A percentile compares a stretch with the other conserved stretches of the same genome.
These are phyloP conservation scores for Xylariomycetidae sp. DNA, from an alignment of 2,329 filamentous ascomycete genomes.

Conservation along the genomic window DNA sequence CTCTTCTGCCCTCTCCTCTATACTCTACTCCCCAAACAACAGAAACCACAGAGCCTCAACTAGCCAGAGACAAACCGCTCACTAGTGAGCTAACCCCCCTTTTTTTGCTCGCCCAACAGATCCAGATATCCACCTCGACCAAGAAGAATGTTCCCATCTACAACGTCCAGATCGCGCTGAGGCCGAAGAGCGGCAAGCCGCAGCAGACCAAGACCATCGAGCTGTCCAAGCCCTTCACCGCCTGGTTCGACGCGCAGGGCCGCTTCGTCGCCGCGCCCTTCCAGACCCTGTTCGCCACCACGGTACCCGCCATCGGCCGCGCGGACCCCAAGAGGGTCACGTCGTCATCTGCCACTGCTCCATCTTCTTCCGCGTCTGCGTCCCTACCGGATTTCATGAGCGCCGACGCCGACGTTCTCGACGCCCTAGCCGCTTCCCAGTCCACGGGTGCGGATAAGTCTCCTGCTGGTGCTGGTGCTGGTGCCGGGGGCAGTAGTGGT, in stretches of 20 bases:
- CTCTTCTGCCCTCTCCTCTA: too few relatives aligned
- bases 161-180: constrained; percentile 62
- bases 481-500: constrained; percentile 12
- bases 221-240: constrained; percentile 61
- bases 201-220: constrained; percentile 48
- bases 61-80: too few relatives aligned
- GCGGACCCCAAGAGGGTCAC: constrained; percentile 61
- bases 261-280: constrained; percentile 71
- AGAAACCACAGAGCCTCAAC: too few relatives aligned
- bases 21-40: too few relatives aligned
- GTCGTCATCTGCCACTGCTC: too few relatives aligned
- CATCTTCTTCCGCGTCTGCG: too few relatives aligned
- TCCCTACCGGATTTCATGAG: constrained; percentile 26
- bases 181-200: constrained; percentile 30
- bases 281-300: constrained; percentile 70
- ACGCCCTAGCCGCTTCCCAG: constrained; percentile 31
- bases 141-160: constrained; percentile 83
- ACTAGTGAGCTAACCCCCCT: too few relatives aligned
- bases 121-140: constrained; percentile 66
- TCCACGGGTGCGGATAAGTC: too few relatives aligned
- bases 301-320: constrained; percentile 60
- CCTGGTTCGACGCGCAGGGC: constrained; percentile 72
- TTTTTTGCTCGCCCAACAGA: too few relatives aligned
- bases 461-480: too few relatives aligned
- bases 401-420: constrained; percentile 43